Percentiles rank a stretch among this genome's conserved stretches.
phyloP scores from a whole-genome alignment of 306 rosid genomes.

The Begonia fuchsioides region DNA sequence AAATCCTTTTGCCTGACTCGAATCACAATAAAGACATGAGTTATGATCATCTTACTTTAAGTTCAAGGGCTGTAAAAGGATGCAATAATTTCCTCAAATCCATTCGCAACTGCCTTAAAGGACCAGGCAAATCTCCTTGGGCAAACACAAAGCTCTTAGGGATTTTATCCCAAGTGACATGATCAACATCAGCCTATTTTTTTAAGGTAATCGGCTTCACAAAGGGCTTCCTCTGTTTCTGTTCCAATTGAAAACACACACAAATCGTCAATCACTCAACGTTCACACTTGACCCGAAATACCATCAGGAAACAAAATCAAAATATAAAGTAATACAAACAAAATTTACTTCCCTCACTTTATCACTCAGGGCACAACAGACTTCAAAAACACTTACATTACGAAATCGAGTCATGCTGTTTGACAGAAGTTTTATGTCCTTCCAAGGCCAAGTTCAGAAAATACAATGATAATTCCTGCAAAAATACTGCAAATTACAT shows the following conservation, averaged over 20 bases:
- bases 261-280: not conserved
- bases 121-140: slow-evolving; percentile 65
- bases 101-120: slow-evolving; percentile 76
- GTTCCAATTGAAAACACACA: slow-evolving; percentile 4
- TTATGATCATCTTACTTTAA: slow-evolving; percentile 26
- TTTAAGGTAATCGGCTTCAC: slow-evolving; percentile 40
- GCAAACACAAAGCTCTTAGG: slow-evolving; percentile 81
- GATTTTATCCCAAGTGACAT: slow-evolving; percentile 77
- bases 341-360: no score
- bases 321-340: no score
- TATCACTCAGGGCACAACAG: no score
- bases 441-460: no score
- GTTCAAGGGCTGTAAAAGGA: slow-evolving; percentile 77
- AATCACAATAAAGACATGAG: not conserved
- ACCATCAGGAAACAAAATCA: not conserved
- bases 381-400: no score
- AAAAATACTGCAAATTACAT: no score
- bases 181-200: slow-evolving; percentile 58
- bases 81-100: slow-evolving; percentile 83
- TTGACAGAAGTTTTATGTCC: no score
- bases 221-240: slow-evolving; percentile 33
- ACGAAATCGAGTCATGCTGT: no score
- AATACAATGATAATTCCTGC: no score
- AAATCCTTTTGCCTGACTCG: not conserved
- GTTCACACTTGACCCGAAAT: not conserved